Evolutionary conservation across 2,329 filamentous ascomycete genomes (phyloP), one percentile per base, ranked within the genome.

Genomic region (Diaporthe aspalathi): DNA sequence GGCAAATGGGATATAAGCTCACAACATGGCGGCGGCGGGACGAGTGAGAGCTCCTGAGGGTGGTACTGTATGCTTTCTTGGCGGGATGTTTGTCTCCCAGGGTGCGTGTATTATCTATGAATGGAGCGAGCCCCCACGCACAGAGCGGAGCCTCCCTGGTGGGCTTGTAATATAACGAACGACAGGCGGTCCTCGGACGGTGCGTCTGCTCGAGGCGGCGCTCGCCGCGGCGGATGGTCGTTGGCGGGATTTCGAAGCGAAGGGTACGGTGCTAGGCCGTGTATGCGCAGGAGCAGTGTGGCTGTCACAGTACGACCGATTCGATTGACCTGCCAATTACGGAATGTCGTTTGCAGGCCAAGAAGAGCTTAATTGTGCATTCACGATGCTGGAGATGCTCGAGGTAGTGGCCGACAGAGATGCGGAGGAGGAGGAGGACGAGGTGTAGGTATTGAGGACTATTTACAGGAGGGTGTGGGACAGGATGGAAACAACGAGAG

Each of bases 21-120:
- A 73, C 72, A 73, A 73, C 72, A 73, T 73, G 47, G 22, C 53
- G 65, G 32, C 57, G 32, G 52, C 53, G 52, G 52, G 17, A 57
- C 29, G 43, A 66, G 63, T 38, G 49, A 52, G n/a, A 60, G 47
- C n/a, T 66, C 29, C 63, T 67, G 24, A 62, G 35, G 50, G 52
- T 66, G 52, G 27, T 68, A 62, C 38, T 47, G 35, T 22, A 32
- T 40, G 67, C 53, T 68, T 57, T 38, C 66, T 57, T 50, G 60
- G 60, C 60, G n/a, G 32, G 43, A 40, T 29, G 49, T 71, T 40
- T 68, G 38, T 71, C 60, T 72, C 24, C 43, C 53, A 57, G 57
- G 63, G 52, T 62, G 43, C 40, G 29, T 65, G n/a, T n/a, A n/a
- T 65, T 38, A 50, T 65, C 60, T 60, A 68, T 43, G 67, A 45